These are phyloP conservation scores for Vinca minor DNA, from an alignment of 257 asterid species.

Conservation along the genomic window DNA sequence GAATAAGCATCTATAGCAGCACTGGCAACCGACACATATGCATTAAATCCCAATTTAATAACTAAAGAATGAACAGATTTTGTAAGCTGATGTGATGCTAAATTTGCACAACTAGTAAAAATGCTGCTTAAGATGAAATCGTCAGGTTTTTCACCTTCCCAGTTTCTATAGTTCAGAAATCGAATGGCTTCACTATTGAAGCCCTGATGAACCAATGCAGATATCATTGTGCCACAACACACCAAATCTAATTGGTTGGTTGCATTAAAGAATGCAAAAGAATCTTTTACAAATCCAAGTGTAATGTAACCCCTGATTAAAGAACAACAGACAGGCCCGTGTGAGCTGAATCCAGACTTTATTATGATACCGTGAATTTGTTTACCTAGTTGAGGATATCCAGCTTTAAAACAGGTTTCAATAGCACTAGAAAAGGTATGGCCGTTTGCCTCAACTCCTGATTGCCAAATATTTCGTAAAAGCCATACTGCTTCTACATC, in stretches of 20 bases:
- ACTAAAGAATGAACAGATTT: constrained; percentile 12
- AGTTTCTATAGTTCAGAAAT: constrained; percentile 3
- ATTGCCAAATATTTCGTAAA: background rate
- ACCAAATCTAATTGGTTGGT: background rate
- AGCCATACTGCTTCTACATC: constrained; percentile 8
- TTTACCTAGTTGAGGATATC: constrained; percentile 8
- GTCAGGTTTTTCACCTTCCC: constrained; percentile 10
- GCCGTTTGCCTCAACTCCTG: background rate
- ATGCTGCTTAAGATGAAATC: constrained; percentile 15
- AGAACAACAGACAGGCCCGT: constrained; percentile 5
- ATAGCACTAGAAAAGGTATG: constrained; percentile 2
- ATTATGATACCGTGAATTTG: constrained; percentile 12
- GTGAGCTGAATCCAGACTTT: constrained; percentile 9
- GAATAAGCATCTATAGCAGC: constrained; percentile 17
- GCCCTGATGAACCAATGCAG: constrained; percentile 9
- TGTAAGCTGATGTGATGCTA: constrained; percentile 11
- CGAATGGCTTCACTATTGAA: constrained; percentile 6
- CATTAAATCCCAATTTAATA: constrained; percentile 14
- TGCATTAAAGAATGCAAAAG: constrained; percentile 7
- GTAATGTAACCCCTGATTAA: constrained; percentile 4
- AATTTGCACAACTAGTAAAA: constrained; percentile 8
- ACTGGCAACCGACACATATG: constrained; percentile 9
- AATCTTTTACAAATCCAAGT: background rate
- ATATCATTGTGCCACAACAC: constrained; percentile 4
- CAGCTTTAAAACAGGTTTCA: constrained; percentile 11